These are phyloP conservation scores for Ehretia macrophylla DNA, from an alignment of 257 asterid genomes.

Conservation along the genomic window DNA sequence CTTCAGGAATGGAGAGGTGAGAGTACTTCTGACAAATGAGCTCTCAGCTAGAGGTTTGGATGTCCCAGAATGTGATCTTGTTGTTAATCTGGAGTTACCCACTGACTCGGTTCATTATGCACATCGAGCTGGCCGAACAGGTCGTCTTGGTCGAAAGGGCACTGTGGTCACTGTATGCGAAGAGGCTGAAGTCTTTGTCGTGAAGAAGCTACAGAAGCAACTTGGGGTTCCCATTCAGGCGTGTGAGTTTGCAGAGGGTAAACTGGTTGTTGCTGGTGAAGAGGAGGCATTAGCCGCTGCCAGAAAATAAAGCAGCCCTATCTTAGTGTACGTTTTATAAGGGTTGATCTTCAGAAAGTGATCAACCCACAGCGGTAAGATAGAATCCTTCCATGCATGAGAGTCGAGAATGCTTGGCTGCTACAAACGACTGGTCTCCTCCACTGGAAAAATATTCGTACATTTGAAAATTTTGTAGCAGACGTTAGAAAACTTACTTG, in stretches of 20 bases:
- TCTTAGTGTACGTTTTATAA: no score
- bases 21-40: slow-evolving; percentile 84
- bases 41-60: slow-evolving; percentile 97
- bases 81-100: slow-evolving; percentile 84
- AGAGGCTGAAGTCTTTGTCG: slow-evolving; percentile 73
- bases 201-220: slow-evolving; percentile 83
- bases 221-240: slow-evolving; percentile 59
- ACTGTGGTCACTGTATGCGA: slow-evolving; percentile 85
- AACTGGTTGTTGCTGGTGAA: slow-evolving; percentile 50
- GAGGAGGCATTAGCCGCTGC: slow-evolving; percentile 25
- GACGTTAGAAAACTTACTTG: no score
- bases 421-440: no score
- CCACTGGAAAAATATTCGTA: no score
- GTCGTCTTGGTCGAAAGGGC: slow-evolving; percentile 86
- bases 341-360: no score
- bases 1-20: slow-evolving; percentile 70
- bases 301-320: slow-evolving; percentile 9
- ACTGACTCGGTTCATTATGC: slow-evolving; percentile 89
- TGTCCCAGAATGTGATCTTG: slow-evolving; percentile 93
- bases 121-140: slow-evolving; percentile 96
- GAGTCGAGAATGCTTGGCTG: no score
- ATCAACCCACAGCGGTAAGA: no score
- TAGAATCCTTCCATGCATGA: no score
- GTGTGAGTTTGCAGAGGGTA: slow-evolving; percentile 82
- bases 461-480: no score